Conservation (phyloP, 345 rosid genomes). For the Eucalyptus caleyi region DNA sequence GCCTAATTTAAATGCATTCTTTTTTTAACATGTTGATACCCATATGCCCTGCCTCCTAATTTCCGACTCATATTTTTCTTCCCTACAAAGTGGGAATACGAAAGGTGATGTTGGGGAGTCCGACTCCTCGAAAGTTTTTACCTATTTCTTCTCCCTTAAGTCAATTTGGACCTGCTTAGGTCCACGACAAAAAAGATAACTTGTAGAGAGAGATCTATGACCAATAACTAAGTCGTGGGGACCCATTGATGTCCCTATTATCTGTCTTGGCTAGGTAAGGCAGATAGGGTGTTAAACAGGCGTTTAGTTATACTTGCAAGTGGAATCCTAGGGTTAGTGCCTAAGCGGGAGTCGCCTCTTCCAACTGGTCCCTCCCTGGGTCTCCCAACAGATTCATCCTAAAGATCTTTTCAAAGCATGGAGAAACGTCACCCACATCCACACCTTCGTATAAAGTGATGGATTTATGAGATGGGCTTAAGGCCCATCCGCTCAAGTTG, state of each 20-base stretch:
- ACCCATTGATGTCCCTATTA: background rate
- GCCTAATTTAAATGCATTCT: fast-evolving
- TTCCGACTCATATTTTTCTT: fast-evolving
- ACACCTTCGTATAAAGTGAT: background rate
- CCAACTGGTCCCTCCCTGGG: background rate
- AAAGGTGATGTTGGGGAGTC: too few species aligned
- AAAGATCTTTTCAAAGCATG: background rate
- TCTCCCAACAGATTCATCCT: background rate
- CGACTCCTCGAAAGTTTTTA: fast-evolving
- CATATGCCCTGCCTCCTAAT: fast-evolving
- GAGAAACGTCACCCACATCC: background rate
- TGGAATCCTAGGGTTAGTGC: background rate
- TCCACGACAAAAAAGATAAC: too few species aligned
- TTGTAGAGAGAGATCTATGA: too few species aligned
- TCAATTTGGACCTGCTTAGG: too few species aligned
- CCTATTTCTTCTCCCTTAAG: too few species aligned
- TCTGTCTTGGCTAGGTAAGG: background rate
- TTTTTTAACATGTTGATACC: too few species aligned
- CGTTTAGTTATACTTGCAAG: background rate
- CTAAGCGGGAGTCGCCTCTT: background rate
- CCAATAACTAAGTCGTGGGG: background rate
- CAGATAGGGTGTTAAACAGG: background rate
- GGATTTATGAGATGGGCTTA: too few species aligned
- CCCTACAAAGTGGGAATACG: fast-evolving
- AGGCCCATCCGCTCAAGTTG: too few species aligned